Conservation (phyloP, 1,284 basidiomycete genomes). For the Moniliophthora roreri region DNA sequence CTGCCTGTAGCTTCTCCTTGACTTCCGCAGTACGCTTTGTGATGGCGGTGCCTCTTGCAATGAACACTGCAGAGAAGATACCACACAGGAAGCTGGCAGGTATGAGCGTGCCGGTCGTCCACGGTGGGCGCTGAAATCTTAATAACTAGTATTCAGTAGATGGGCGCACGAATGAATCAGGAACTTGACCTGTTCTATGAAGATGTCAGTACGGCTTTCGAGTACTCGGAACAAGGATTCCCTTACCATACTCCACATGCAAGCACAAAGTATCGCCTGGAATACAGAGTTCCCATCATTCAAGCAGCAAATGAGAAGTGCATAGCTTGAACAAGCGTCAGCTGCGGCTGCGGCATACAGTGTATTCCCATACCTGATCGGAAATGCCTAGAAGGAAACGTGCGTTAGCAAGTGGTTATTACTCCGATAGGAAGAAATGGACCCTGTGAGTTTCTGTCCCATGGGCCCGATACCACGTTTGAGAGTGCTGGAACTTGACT, state of each 20-base stretch:
- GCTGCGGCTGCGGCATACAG: conserved; percentile 13
- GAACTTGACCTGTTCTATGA: background rate
- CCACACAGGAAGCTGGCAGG: conserved; percentile 79
- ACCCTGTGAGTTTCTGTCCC: conserved; percentile 81
- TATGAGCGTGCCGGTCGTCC: conserved; percentile 74
- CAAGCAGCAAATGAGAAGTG: conserved; percentile 61
- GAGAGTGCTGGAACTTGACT: conserved; percentile 62
- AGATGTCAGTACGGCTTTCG: conserved; percentile 3
- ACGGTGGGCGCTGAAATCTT: conserved; percentile 62
- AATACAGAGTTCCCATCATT: conserved; percentile 85
- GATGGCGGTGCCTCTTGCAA: conserved; percentile 75
- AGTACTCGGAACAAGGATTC: conserved; percentile 17
- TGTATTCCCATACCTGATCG: conserved; percentile 62
- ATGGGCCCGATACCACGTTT: conserved; percentile 89
- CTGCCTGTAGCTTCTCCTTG: conserved; percentile 66
- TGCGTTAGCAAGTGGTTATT: background rate
- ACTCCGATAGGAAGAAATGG: conserved; percentile 6
- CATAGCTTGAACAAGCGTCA: conserved; percentile 42
- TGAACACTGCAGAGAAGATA: conserved; percentile 76
- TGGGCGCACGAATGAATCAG: background rate
- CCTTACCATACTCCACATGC: conserved; percentile 83
- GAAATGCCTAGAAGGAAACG: conserved; percentile 60
- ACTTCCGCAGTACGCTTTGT: conserved; percentile 81
- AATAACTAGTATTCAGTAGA: background rate
- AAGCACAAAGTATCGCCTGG: conserved; percentile 76